Base-by-base conservation (phyloP, 306 rosid species). In the Hippophae rhamnoides region DNA sequence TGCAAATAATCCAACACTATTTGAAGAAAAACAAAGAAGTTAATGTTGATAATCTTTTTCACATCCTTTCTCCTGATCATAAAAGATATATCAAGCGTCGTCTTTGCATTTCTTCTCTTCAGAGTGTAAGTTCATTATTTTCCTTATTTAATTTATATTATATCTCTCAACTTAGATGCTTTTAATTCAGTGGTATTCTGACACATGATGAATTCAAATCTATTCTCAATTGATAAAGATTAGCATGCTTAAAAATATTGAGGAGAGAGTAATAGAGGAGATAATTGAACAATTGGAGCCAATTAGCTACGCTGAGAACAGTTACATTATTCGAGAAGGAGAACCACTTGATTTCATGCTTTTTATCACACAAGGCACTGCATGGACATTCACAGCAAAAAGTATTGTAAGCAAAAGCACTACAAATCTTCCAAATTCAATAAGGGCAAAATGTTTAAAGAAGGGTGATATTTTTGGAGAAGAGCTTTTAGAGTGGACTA, bases 31-130 rank as follows among this genome's bases (percentile, higher is more conserved):
- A 66, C 45, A 69, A 54, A 54, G 68, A 69, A 9, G 60, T 61
- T 5, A 42, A 58, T 59, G 11, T 59, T 38, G 83, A 79, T 26
- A 66, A 71, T 66, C 65, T 84, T 62, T 66, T 80, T 57, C 41
- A 73, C 31, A 66, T 80, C 72, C 87, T 88, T 74, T 84, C 94
- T 62, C 66, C 65, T 57, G 85, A 88, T 53, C 81, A 79, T 43
- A 82, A 78, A 77, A 84, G 82, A 71, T 79, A 69, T 66, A 74
- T 84, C 54, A 81, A 81, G 69, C 81, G 73, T 23, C 80, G 75
- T 74, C 89, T 89, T 41, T 86, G 89, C 70, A 25, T 76, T 67
- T 64, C 80, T 60, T 48, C 76, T 58, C 73, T 88, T 8, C 72
- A 58, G 74, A 80, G 79, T 63, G 94, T 88, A 67, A 64, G 81